Base-by-base conservation (phyloP, 371 early-diverging fungal genomes). In the Mortierella sp. region DNA sequence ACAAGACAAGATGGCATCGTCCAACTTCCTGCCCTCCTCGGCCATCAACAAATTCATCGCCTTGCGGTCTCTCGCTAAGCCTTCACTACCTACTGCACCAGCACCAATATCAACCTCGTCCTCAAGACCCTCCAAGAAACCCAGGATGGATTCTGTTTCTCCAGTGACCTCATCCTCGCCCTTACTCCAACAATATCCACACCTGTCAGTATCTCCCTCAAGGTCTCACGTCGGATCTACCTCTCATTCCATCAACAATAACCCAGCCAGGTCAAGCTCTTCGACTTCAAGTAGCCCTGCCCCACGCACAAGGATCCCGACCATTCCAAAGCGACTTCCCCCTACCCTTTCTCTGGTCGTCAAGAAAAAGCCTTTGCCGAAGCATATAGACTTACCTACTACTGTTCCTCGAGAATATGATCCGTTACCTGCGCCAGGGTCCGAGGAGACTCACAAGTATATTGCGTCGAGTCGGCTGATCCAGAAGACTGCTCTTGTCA, bases 401-500 rank as follows among this genome's bases (percentile, higher is more conserved):
- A 29, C 35, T 3, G 5, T 27, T 27, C 51, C 54, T 29, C 77
- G 79, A 29, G 74, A 76, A 1, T 73, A 75, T 46, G 79, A 79
- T 29, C 65, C 71, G 1, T 44, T 78, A 18, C 68, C 71, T 6
- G 55, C 65, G 2, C 71, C 65, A 35, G 29, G 46, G 11, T 49
- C 65, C 10, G 70, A 38, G 24, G 68, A 74, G 43, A 49, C 35
- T 1, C 72, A 83, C 68, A 73, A 68, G 16, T 83, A 80, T 48
- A 83, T 83, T 6, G 72, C 43, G 5, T 79, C 83, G 24, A 74
- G 14, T 24, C 75, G 79, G 18, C 7, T 80, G 18, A 75, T 83
- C 12, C 83, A 83, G 46, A 79, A 80, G n/a, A 76, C 72, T 4
- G 49, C 65, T 1, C 65, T 83, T 35, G 51, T 83, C 43, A 70